phyloP scores from a whole-genome alignment of 169 alveolate species.

The Plasmodium vinckei region DNA sequence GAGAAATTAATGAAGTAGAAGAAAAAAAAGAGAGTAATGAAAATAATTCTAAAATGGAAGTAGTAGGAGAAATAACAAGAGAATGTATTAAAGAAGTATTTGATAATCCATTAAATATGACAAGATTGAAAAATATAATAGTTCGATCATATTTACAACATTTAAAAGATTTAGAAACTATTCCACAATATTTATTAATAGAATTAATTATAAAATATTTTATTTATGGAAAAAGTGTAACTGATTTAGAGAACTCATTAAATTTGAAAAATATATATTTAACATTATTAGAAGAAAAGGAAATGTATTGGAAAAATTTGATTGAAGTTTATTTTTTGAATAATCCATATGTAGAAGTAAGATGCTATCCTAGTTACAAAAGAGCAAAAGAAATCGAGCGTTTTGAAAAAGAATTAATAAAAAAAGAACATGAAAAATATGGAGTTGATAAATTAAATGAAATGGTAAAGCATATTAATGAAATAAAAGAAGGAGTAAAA shows the following conservation, averaged over 20 bases:
- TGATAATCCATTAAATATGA: constrained; percentile 79
- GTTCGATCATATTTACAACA: constrained; percentile 73
- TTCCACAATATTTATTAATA: constrained; percentile 78
- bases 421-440: constrained; percentile 54
- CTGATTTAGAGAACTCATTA: constrained; percentile 73
- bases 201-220: constrained; percentile 78
- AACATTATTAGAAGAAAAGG: constrained; percentile 61
- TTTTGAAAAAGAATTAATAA: constrained; percentile 74
- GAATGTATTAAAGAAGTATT: constrained; percentile 64
- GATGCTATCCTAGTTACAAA: constrained; percentile 80
- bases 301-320: constrained; percentile 81
- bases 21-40: not conserved
- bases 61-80: constrained; percentile 71
- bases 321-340: constrained; percentile 71
- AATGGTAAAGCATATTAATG: constrained; percentile 73
- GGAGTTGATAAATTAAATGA: constrained; percentile 75
- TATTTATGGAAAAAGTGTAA: constrained; percentile 57
- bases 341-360: constrained; percentile 60
- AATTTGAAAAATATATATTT: constrained; percentile 59
- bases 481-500: constrained; percentile 36
- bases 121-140: constrained; percentile 75
- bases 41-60: constrained; percentile 59
- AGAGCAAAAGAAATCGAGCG: constrained; percentile 70
- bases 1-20: not conserved
- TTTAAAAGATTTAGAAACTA: constrained; percentile 78